Percentiles rank a stretch among this genome's conserved stretches.
These are phyloP conservation scores for Vitellaria paradoxa DNA, from an alignment of 179 eudicot genomes.

Conservation along the genomic window DNA sequence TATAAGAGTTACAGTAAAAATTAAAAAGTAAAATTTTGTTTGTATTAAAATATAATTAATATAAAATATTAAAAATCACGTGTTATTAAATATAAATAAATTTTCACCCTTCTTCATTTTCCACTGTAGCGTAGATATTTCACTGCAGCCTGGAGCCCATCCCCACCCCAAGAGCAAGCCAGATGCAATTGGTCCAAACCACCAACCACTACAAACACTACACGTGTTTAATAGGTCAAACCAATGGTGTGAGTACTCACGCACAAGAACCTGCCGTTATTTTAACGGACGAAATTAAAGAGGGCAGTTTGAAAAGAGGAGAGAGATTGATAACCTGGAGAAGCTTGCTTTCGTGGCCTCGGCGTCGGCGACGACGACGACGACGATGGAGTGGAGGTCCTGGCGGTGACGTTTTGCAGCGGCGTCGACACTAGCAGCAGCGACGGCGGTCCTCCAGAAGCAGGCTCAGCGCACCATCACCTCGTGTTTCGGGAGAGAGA, in stretches of 20 bases:
- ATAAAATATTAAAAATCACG: too few species aligned
- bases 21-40: too few species aligned
- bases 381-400: neutral
- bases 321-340: neutral
- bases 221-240: neutral
- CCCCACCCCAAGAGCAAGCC: too few species aligned
- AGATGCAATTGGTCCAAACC: neutral
- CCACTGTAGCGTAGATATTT: too few species aligned
- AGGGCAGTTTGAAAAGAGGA: neutral
- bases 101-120: too few species aligned
- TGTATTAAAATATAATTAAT: too few species aligned
- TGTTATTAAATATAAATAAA: too few species aligned
- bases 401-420: too few species aligned
- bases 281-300: constrained; percentile 9
- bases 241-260: neutral
- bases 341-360: constrained; percentile 6
- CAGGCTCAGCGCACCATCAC: neutral
- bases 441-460: neutral
- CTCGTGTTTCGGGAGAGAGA: neutral
- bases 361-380: neutral
- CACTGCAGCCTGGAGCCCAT: too few species aligned
- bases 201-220: neutral
- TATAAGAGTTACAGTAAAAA: too few species aligned
- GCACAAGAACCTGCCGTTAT: neutral
- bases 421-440: neutral